These are phyloP conservation scores for Arabidopsis lyrata DNA, from an alignment of 441 rosid species.

Conservation along the genomic window DNA sequence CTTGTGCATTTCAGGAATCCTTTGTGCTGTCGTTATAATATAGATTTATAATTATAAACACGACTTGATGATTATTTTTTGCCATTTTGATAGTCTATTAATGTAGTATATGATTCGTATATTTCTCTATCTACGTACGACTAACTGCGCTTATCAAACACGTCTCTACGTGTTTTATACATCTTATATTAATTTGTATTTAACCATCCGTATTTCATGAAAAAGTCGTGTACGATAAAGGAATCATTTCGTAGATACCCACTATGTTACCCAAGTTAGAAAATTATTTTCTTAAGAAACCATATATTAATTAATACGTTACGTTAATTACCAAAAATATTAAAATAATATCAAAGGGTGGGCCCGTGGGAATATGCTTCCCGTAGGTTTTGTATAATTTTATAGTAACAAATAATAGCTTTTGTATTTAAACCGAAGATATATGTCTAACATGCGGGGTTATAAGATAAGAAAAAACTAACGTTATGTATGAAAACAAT, in stretches of 20 bases:
- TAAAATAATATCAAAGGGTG: constrained; percentile 7
- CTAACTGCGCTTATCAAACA: constrained; percentile 26
- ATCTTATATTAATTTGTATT: constrained; percentile 6
- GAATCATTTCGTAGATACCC: constrained; percentile 29
- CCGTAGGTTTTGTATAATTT: constrained; percentile 5
- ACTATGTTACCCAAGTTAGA: constrained; percentile 25
- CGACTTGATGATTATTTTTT: not conserved
- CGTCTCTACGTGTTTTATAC: constrained; percentile 32
- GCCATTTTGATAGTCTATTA: not conserved
- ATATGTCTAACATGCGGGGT: constrained; percentile 8
- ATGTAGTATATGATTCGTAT: not conserved
- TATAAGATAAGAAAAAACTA: not conserved
- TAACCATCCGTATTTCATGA: constrained; percentile 27
- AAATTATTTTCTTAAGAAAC: constrained; percentile 7
- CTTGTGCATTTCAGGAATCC: not conserved
- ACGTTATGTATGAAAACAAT: not conserved
- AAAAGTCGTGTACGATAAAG: constrained; percentile 36
- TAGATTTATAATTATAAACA: not conserved
- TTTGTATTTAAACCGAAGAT: not conserved
- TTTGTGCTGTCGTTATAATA: not conserved
- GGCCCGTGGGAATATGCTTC: constrained; percentile 8
- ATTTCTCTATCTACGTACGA: constrained; percentile 1
- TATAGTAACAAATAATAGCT: not conserved
- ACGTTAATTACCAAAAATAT: not conserved
- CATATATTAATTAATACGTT: constrained; percentile 6